These are phyloP conservation scores for Uronychia binucleata DNA, from an alignment of 73 alveolate genomes.

Conservation along the genomic window DNA sequence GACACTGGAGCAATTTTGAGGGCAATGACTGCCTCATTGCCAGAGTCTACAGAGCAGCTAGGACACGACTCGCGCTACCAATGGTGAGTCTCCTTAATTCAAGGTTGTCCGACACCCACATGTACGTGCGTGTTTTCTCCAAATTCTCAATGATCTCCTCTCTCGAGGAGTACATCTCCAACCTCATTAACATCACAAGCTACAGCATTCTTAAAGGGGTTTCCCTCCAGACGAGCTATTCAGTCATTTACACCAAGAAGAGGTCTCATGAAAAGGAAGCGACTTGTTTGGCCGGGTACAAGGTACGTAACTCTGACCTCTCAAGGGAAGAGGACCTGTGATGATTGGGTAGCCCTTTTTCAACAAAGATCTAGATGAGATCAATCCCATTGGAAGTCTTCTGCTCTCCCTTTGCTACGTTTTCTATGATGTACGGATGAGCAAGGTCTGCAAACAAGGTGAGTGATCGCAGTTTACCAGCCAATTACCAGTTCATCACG, in stretches of 20 bases:
- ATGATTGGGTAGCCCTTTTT: constrained; percentile 44
- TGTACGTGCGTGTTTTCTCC: constrained; percentile 22
- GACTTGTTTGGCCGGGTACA: constrained; percentile 33
- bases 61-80: constrained; percentile 23
- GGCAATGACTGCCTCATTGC: constrained; percentile 31
- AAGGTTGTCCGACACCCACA: constrained; percentile 22
- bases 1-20: constrained; percentile 36
- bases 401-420: constrained; percentile 29
- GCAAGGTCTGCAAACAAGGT: constrained; percentile 22
- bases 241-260: constrained; percentile 10
- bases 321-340: constrained; percentile 19
- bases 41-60: constrained; percentile 13
- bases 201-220: constrained; percentile 18
- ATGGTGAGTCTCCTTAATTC: too few species aligned
- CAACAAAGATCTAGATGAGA: constrained; percentile 37
- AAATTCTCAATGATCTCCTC: constrained; percentile 19
- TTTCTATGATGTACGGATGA: constrained; percentile 38
- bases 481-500: constrained; percentile 23
- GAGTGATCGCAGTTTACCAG: neutral
- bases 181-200: constrained; percentile 13
- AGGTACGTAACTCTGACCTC: neutral
- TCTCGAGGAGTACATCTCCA: constrained; percentile 27
- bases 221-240: constrained; percentile 34
- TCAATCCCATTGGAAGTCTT: constrained; percentile 40
- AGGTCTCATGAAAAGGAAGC: constrained; percentile 22